Evolutionary conservation across 306 rosid genomes (phyloP).

Genomic region (Lathyrus tuberosus): DNA sequence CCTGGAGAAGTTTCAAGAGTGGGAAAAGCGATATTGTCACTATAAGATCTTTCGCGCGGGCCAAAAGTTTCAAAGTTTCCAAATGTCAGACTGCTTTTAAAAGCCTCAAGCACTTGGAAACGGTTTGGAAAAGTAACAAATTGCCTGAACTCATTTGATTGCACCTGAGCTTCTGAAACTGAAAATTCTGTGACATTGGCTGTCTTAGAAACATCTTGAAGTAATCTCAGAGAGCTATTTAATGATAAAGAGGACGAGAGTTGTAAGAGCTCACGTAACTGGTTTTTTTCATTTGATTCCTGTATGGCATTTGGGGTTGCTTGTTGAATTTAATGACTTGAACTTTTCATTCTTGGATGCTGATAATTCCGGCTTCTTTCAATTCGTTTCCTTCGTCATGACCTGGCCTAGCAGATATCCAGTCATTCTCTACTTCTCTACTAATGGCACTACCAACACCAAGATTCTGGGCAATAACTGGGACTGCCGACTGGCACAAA

Average conservation of each 20-base stretch:
- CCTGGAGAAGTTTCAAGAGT: conserved; percentile 50
- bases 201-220: conserved; percentile 50
- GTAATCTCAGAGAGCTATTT: conserved; percentile 44
- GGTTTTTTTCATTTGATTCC: conserved; percentile 42
- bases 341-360: too few relatives aligned
- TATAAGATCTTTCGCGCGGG: conserved; percentile 41
- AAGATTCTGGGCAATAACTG: too few relatives aligned
- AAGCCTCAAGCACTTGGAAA: conserved; percentile 69
- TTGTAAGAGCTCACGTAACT: conserved; percentile 35
- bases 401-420: too few relatives aligned
- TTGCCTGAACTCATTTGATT: conserved; percentile 50
- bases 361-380: too few relatives aligned
- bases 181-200: conserved; percentile 49
- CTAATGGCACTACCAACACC: too few relatives aligned
- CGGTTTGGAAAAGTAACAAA: conserved; percentile 76
- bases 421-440: too few relatives aligned
- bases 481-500: too few relatives aligned
- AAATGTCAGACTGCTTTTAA: conserved; percentile 73
- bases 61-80: conserved; percentile 69
- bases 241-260: conserved; percentile 38
- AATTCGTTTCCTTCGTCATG: too few relatives aligned
- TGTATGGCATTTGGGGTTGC: conserved; percentile 31
- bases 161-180: conserved; percentile 47
- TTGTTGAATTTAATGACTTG: too few relatives aligned
- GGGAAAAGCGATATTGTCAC: conserved; percentile 31